Percentiles rank a stretch among this genome's conserved stretches.
Evolutionary conservation across 352 stramenopile species (phyloP).

Genomic region (Phytophthora cajani): DNA sequence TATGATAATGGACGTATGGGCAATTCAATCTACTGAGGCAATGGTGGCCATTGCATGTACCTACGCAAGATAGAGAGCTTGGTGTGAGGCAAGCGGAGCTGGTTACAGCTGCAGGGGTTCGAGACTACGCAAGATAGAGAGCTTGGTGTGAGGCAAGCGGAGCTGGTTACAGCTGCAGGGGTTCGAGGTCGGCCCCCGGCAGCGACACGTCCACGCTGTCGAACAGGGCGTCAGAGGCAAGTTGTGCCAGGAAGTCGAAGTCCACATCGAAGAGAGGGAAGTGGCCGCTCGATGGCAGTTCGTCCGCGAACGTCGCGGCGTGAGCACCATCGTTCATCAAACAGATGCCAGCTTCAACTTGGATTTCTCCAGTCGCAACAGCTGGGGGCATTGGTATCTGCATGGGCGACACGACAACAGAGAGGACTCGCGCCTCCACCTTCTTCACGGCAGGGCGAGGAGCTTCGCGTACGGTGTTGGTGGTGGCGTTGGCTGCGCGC

Average conservation of each 20-base stretch:
- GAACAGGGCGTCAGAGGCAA: conserved; percentile 25
- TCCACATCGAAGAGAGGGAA: conserved; percentile 16
- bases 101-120: conserved; percentile 30
- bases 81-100: neutral
- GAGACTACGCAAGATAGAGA: conserved; percentile 8
- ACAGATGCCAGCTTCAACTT: conserved; percentile 32
- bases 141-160: neutral
- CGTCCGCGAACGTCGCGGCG: conserved; percentile 16
- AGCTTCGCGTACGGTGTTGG: neutral
- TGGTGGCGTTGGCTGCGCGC: neutral
- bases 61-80: conserved; percentile 5
- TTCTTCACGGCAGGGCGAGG: conserved; percentile 1
- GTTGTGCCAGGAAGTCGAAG: conserved; percentile 24
- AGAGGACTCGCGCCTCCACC: conserved; percentile 16
- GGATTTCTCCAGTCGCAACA: conserved; percentile 34
- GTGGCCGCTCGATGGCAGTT: conserved; percentile 7
- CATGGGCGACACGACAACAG: conserved; percentile 29
- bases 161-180: conserved; percentile 24
- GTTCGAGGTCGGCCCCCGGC: conserved; percentile 21
- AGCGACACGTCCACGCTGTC: conserved; percentile 28
- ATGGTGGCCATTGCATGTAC: conserved; percentile 4
- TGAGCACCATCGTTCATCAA: neutral
- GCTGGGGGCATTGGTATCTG: conserved; percentile 10
- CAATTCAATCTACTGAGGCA: conserved; percentile 13
- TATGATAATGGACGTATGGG: conserved; percentile 1